Conservation (phyloP, 108 stramenopile species). For the Skeletonema tropicum region DNA sequence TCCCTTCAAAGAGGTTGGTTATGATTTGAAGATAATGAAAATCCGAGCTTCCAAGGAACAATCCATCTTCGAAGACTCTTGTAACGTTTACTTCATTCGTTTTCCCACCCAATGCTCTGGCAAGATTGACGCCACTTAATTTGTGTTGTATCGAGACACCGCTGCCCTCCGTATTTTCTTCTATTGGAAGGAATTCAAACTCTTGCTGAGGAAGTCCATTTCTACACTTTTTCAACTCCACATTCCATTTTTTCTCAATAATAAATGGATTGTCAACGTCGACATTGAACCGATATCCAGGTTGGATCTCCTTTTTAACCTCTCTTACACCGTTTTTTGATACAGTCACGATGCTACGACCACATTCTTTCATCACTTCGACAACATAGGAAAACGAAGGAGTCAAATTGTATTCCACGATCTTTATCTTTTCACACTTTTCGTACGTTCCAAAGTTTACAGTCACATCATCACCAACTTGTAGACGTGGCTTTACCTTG, state of each 20-base stretch:
- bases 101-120: slow-evolving; percentile 10
- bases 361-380: slow-evolving; percentile 28
- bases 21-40: slow-evolving; percentile 12
- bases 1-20: neutral
- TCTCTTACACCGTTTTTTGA: neutral
- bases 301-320: slow-evolving; percentile 1
- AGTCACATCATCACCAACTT: slow-evolving; percentile 34
- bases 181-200: slow-evolving; percentile 16
- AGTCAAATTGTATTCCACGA: slow-evolving; percentile 9
- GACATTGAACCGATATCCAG: slow-evolving; percentile 2
- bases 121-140: slow-evolving; percentile 11
- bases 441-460: slow-evolving; percentile 4
- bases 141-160: slow-evolving; percentile 26
- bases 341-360: neutral
- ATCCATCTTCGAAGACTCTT: slow-evolving; percentile 35
- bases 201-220: slow-evolving; percentile 25
- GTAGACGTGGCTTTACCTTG: slow-evolving; percentile 14
- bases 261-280: slow-evolving; percentile 20
- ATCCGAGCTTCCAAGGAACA: slow-evolving; percentile 42
- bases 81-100: slow-evolving; percentile 19
- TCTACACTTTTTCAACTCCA: slow-evolving; percentile 48
- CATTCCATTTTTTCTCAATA: slow-evolving; percentile 21
- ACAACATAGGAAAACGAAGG: slow-evolving; percentile 26
- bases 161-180: neutral
- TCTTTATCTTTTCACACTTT: slow-evolving; percentile 18